A percentile compares a stretch with the other conserved stretches of the same genome.
These are phyloP conservation scores for Alternaria panax DNA, from an alignment of 2,329 filamentous ascomycete genomes.

Conservation along the genomic window DNA sequence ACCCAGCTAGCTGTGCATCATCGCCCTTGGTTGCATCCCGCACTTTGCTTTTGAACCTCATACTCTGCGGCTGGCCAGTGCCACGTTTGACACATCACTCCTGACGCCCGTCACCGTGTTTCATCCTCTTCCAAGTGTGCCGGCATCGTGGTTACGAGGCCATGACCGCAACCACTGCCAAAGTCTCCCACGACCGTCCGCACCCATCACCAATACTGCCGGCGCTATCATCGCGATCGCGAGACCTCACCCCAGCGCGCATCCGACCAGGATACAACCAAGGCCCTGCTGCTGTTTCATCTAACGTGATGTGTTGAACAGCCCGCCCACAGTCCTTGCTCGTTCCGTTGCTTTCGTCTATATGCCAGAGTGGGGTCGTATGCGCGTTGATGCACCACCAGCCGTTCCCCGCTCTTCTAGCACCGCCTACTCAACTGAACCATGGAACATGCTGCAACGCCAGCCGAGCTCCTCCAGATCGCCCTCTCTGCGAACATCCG, in stretches of 20 bases:
- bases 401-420: slow-evolving; percentile 22
- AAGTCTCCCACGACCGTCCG: slow-evolving; percentile 11
- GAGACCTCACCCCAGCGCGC: slow-evolving; percentile 9
- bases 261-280: slow-evolving; percentile 11
- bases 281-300: slow-evolving; percentile 10
- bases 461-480: slow-evolving; percentile 10
- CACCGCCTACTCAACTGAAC: slow-evolving; percentile 10
- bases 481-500: slow-evolving; percentile 14
- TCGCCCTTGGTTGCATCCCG: slow-evolving; percentile 16
- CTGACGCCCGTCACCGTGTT: background rate
- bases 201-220: slow-evolving; percentile 3
- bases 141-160: slow-evolving; percentile 5
- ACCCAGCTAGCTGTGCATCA: slow-evolving; percentile 13
- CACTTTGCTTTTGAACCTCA: slow-evolving; percentile 8
- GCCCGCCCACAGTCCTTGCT: slow-evolving; percentile 3
- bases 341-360: background rate
- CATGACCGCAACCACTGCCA: slow-evolving; percentile 17
- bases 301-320: slow-evolving; percentile 8
- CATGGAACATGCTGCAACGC: slow-evolving; percentile 18
- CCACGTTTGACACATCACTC: slow-evolving; percentile 12
- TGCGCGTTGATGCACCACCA: slow-evolving; percentile 19
- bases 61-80: background rate
- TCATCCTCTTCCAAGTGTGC: slow-evolving; percentile 9
- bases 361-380: slow-evolving; percentile 11
- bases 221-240: slow-evolving; percentile 4